Percentiles rank a stretch among this genome's conserved stretches.
These are phyloP conservation scores for Linnemannia elongata DNA, from an alignment of 192 early-diverging fungal genomes.

Conservation along the genomic window DNA sequence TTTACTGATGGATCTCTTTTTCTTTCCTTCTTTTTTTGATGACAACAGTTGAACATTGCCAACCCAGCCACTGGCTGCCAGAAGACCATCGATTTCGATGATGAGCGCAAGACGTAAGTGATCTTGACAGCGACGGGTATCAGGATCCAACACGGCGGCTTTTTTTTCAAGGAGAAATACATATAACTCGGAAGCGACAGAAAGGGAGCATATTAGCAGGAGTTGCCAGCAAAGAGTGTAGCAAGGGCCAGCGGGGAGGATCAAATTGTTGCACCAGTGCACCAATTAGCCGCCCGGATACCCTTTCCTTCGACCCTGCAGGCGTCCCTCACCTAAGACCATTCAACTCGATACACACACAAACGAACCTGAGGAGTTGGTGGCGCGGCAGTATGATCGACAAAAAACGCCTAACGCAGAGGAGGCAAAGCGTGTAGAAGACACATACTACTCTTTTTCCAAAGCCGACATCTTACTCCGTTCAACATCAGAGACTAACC, in stretches of 20 bases:
- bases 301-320: background rate
- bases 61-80: conserved; percentile 98
- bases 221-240: background rate
- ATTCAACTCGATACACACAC: background rate
- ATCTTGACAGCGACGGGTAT: conserved; percentile 90
- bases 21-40: conserved; percentile 23
- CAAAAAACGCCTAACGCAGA: background rate
- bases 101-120: conserved; percentile 90
- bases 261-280: background rate
- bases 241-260: background rate
- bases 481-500: background rate
- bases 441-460: background rate
- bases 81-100: conserved; percentile 97
- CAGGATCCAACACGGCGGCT: conserved; percentile 70
- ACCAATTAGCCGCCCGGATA: background rate
- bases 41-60: conserved; percentile 96
- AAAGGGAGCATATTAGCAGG: background rate
- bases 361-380: background rate
- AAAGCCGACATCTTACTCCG: background rate
- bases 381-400: background rate
- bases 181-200: background rate
- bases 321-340: background rate
- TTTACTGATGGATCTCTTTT: conserved; percentile 23
- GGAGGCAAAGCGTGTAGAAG: background rate
- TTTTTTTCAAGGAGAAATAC: background rate